Evolutionary conservation across 768 basidiomycete genomes (phyloP).

Genomic region (Lactarius pseudohatsudake): DNA sequence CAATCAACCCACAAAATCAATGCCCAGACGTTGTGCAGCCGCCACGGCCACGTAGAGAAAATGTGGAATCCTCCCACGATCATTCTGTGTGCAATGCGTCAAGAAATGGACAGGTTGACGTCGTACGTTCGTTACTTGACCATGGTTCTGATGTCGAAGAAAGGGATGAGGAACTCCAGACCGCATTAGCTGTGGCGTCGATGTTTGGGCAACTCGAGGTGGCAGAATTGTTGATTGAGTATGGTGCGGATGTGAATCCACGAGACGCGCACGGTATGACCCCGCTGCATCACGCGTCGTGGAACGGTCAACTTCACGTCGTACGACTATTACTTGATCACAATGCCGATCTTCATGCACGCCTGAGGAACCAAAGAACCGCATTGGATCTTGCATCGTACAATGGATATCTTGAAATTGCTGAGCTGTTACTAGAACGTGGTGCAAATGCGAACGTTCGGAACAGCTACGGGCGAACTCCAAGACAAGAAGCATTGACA

Average conservation of each 20-base stretch:
- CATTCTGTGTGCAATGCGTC: neutral
- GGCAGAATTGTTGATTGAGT: neutral
- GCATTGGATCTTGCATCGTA: slow-evolving; percentile 3
- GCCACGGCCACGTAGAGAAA: neutral
- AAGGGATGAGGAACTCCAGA: neutral
- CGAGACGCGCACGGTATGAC: neutral
- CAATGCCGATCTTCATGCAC: neutral
- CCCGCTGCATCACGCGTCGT: neutral
- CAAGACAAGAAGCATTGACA: neutral
- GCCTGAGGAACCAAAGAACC: neutral
- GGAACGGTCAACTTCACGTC: neutral
- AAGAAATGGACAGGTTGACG: neutral
- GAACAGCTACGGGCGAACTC: neutral
- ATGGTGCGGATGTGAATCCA: neutral
- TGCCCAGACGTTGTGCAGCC: neutral
- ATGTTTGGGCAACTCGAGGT: neutral
- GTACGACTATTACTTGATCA: neutral
- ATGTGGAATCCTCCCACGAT: neutral
- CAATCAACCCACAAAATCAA: neutral
- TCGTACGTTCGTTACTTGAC: neutral
- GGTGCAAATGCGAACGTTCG: neutral
- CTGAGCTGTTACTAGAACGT: neutral
- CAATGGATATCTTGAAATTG: neutral
- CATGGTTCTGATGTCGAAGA: neutral
- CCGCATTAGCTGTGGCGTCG: neutral